Evolutionary conservation across 257 asterid species (phyloP), one percentile per base, ranked within the genome.

Genomic region (Marsdenia floribunda): DNA sequence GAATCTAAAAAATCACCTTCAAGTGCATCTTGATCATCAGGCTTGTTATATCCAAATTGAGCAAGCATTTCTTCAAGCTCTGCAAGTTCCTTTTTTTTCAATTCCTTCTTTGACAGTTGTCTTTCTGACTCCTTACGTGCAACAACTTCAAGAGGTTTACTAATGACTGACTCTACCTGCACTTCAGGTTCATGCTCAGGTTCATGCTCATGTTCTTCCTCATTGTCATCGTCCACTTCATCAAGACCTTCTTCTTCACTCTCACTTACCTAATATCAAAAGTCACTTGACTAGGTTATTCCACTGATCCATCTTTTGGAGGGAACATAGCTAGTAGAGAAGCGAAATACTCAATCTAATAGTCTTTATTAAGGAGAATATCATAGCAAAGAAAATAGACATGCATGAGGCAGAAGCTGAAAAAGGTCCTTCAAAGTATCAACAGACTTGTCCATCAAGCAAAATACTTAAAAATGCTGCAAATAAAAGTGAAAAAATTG

Each of bases 11-110:
- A 73, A 70, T 85, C 83, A 93, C 95, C 96, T 72, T 85, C 80
- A 47, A 81, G 47, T 74, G 73, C 86, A 26, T 85, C 87, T 76
- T 89, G 88, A 50, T 66, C 76, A 68, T 82, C 83, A 59, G 82
- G 81, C 77, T 83, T 86, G 80, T 78, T 87, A 71, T 80, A 86
- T 71, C 96, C 96, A 72, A 95, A 88, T 83, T 95, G 94, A 72
- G 96, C 96, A 80, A 95, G 85, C 84, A 95, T 81, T 35, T 95
- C 97, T 79, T 95, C 99, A 68, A 95, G 88, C 78, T 90, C 99
- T 38, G 91, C 99, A 67, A 95, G 96, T 86, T 95, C 99, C 87
- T 95, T 92, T 82, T 90, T 95, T 96, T 86, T 89, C 79, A 90
- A 78, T 84, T 92, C 96, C 87, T 92, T 92, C 92, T 95, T 95